phyloP scores from a whole-genome alignment of 2,329 filamentous ascomycete species.

The Aspergillus sergii region DNA sequence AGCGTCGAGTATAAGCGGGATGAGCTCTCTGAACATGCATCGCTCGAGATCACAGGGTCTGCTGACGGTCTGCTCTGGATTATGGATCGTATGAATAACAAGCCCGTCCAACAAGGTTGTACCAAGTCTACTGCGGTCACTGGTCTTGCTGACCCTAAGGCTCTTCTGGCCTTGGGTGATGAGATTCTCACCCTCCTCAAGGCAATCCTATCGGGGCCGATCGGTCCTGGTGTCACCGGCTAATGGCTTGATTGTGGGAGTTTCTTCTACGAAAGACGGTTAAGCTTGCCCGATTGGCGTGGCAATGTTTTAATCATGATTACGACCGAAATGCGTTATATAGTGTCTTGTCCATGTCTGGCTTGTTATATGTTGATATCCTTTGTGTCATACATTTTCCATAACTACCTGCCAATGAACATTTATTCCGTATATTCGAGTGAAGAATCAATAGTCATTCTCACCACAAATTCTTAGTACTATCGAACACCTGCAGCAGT shows the following conservation, averaged over 20 bases:
- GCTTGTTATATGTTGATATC: not conserved
- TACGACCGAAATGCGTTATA: not conserved
- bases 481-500: not conserved
- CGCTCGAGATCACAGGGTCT: constrained; percentile 38
- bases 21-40: constrained; percentile 44
- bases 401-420: not conserved
- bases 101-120: constrained; percentile 16
- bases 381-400: not conserved
- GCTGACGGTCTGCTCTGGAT: constrained; percentile 36
- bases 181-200: not conserved
- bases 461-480: not conserved
- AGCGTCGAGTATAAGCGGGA: constrained; percentile 52
- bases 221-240: not conserved
- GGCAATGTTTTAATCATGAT: too few relatives aligned
- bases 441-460: not conserved
- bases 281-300: not conserved
- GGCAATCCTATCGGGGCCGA: not conserved
- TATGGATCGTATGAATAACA: constrained; percentile 23
- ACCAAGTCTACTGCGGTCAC: constrained; percentile 19
- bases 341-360: not conserved
- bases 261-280: not conserved
- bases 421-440: too few relatives aligned
- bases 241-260: not conserved
- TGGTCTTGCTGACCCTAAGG: constrained; percentile 14
- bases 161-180: constrained; percentile 11